Percentiles rank a stretch among this genome's conserved stretches.
These are phyloP conservation scores for Aphanomyces astaci DNA, from an alignment of 352 stramenopile species.

Conservation along the genomic window DNA sequence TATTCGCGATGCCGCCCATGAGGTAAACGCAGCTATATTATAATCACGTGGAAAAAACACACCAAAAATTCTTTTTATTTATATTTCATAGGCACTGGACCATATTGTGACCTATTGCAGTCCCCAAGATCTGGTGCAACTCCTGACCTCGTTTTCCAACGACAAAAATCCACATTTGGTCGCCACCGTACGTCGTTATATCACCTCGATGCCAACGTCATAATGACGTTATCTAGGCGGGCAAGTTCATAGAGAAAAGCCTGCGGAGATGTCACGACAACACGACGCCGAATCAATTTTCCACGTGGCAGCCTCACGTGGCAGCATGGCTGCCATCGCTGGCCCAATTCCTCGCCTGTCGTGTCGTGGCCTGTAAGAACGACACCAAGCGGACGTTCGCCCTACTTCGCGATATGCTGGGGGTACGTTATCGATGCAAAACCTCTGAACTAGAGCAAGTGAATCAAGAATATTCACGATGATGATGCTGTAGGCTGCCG, in stretches of 20 bases:
- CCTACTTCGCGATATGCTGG: conserved; percentile 13
- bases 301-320: conserved; percentile 15
- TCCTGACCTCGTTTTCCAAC: conserved; percentile 5
- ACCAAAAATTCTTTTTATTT: not conserved
- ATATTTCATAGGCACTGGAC: conserved; percentile 18
- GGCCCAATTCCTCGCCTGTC: conserved; percentile 15
- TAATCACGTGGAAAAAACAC: no score
- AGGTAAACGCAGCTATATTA: no score
- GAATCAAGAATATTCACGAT: no score
- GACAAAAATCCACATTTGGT: conserved; percentile 18
- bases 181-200: not conserved
- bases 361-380: conserved; percentile 12
- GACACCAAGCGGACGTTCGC: conserved; percentile 10
- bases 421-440: no score
- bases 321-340: not conserved
- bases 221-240: not conserved
- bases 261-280: not conserved
- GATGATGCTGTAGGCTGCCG: not conserved
- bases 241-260: not conserved
- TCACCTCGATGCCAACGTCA: not conserved
- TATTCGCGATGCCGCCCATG: conserved; percentile 7
- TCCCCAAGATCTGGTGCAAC: not conserved
- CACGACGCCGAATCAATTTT: not conserved
- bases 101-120: not conserved
- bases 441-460: no score